Evolutionary conservation across 148 eudicot species (phyloP).

Genomic region (Amaranthus hypochondriacus): DNA sequence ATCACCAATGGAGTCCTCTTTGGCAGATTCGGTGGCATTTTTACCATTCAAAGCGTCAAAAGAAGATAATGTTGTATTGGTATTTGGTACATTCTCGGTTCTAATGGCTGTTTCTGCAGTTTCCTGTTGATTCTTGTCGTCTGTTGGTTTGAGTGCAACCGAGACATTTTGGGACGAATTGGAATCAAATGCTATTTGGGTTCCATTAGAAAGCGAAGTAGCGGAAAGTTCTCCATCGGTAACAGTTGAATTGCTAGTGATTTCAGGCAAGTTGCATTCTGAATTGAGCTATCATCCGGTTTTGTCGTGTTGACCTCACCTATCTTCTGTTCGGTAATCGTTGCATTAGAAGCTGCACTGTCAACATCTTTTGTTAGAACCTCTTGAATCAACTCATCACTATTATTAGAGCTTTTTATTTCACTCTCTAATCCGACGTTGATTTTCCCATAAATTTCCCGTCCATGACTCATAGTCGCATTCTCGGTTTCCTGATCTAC

Average conservation of each 20-base stretch:
- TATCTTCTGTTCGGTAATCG: too few relatives aligned
- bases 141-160: background rate
- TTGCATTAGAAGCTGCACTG: too few relatives aligned
- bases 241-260: slow-evolving; percentile 24
- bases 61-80: slow-evolving; percentile 12
- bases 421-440: too few relatives aligned
- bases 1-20: slow-evolving; percentile 11
- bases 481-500: too few relatives aligned
- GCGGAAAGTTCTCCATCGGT: slow-evolving; percentile 18
- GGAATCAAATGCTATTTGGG: slow-evolving; percentile 20
- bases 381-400: too few relatives aligned
- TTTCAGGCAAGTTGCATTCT: too few relatives aligned
- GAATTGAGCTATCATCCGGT: too few relatives aligned
- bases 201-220: slow-evolving; percentile 22
- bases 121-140: slow-evolving; percentile 21
- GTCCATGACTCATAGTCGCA: too few relatives aligned
- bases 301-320: too few relatives aligned
- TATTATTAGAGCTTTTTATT: too few relatives aligned
- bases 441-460: too few relatives aligned
- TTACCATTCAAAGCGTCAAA: slow-evolving; percentile 19
- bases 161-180: slow-evolving; percentile 29
- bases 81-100: slow-evolving; percentile 26
- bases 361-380: too few relatives aligned
- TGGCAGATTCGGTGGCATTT: slow-evolving; percentile 15
- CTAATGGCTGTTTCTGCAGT: slow-evolving; percentile 14